A percentile compares a stretch with the other conserved stretches of the same genome.
Conservation (phyloP, 1,284 basidiomycete genomes). For the Ceratobasidium sp. region DNA sequence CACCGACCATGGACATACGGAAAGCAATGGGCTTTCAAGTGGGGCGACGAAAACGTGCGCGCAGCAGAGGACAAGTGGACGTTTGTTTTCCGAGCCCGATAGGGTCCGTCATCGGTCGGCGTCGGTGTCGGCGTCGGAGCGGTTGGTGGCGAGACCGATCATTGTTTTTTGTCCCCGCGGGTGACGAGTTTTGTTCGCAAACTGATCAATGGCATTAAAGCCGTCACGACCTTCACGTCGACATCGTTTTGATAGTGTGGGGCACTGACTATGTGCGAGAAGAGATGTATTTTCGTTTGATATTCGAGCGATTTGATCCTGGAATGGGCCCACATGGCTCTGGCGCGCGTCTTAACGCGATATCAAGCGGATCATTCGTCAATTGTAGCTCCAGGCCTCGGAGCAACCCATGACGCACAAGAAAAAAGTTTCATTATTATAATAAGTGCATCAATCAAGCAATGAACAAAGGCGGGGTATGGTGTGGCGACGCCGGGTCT, state of each 20-base stretch:
- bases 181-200: neutral
- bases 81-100: constrained; percentile 39
- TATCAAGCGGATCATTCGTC: constrained; percentile 12
- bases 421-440: constrained; percentile 34
- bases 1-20: constrained; percentile 39
- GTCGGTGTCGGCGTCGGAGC: too few relatives aligned
- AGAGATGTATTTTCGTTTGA: neutral
- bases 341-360: neutral
- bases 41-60: constrained; percentile 38
- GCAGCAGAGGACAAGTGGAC: constrained; percentile 37
- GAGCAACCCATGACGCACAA: constrained; percentile 8
- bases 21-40: constrained; percentile 36
- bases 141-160: constrained; percentile 11
- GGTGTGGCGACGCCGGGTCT: constrained; percentile 10
- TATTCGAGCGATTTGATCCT: constrained; percentile 15
- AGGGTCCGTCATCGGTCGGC: neutral
- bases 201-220: neutral
- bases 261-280: neutral
- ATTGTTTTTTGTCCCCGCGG: neutral
- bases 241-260: constrained; percentile 31
- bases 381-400: neutral
- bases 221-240: constrained; percentile 34
- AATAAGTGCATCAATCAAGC: constrained; percentile 35
- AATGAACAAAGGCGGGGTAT: constrained; percentile 24
- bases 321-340: constrained; percentile 9